phyloP scores from a whole-genome alignment of 495 filamentous ascomycete genomes.

The Thermothielavioides terrestris region DNA sequence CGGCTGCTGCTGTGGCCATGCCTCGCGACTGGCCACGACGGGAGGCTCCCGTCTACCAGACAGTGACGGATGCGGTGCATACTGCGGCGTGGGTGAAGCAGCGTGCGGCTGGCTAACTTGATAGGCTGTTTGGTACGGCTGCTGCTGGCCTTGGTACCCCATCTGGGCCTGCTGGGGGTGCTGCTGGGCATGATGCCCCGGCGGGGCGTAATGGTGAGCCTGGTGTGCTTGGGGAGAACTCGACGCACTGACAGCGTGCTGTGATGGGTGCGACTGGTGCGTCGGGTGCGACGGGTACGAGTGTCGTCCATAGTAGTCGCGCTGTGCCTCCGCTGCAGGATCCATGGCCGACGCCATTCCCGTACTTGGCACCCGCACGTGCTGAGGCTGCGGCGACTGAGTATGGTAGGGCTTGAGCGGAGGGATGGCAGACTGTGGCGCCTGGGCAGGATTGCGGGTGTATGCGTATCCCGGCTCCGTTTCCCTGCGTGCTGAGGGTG shows the following conservation, averaged over 20 bases:
- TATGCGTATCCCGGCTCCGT: conserved; percentile 32
- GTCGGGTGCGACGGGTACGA: conserved; percentile 23
- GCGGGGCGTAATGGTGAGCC: conserved; percentile 33
- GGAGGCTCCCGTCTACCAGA: conserved; percentile 11
- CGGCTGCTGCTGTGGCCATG: conserved; percentile 22
- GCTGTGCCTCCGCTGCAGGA: conserved; percentile 18
- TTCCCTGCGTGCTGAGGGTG: conserved; percentile 31
- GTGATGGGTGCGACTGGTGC: conserved; percentile 27
- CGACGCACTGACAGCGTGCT: conserved; percentile 26
- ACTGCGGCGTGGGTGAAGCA: conserved; percentile 31
- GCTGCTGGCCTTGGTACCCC: conserved; percentile 16
- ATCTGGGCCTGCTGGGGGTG: conserved; percentile 9
- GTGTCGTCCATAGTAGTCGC: conserved; percentile 37
- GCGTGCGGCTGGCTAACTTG: conserved; percentile 24
- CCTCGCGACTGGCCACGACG: not conserved
- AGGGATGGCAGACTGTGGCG: conserved; percentile 36
- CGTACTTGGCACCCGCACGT: conserved; percentile 31
- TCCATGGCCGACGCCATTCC: conserved; percentile 26
- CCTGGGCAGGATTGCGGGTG: conserved; percentile 27
- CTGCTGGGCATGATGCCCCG: conserved; percentile 17
- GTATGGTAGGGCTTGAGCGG: conserved; percentile 39
- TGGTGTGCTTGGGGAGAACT: conserved; percentile 37
- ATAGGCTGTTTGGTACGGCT: conserved; percentile 22
- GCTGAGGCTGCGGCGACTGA: conserved; percentile 34
- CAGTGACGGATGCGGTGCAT: conserved; percentile 22